Evolutionary conservation across 1,284 basidiomycete genomes (phyloP).

Genomic region (Marasmius fiardii): DNA sequence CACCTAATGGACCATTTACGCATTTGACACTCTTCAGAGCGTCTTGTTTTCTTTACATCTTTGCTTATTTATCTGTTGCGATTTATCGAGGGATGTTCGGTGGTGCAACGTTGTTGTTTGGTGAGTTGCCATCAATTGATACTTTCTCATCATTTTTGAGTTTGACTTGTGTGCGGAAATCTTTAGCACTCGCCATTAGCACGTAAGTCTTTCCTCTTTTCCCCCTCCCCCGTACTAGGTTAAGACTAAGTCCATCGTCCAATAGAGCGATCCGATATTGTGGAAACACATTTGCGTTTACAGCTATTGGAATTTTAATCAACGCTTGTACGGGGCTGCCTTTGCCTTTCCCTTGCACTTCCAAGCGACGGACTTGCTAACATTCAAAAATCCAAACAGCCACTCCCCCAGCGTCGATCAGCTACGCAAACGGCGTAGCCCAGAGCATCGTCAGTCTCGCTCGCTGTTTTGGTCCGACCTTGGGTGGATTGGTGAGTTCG

Average conservation of each 20-base stretch:
- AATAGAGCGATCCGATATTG: constrained; percentile 74
- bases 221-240: too few relatives aligned
- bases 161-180: too few relatives aligned
- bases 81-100: neutral
- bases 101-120: constrained; percentile 12
- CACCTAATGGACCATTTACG: constrained; percentile 75
- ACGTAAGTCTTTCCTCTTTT: too few relatives aligned
- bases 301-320: constrained; percentile 73
- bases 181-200: constrained; percentile 56
- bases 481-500: constrained; percentile 67
- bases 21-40: constrained; percentile 32
- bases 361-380: constrained; percentile 11
- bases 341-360: neutral
- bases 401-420: constrained; percentile 74
- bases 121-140: too few relatives aligned
- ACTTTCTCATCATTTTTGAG: too few relatives aligned
- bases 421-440: constrained; percentile 77
- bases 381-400: constrained; percentile 44
- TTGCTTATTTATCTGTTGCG: neutral
- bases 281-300: constrained; percentile 75
- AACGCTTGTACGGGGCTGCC: constrained; percentile 72
- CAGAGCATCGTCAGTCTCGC: constrained; percentile 83
- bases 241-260: too few relatives aligned
- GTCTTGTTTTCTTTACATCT: neutral
- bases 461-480: constrained; percentile 70